A percentile compares a stretch with the other conserved stretches of the same genome.
phyloP scores from a whole-genome alignment of 805 yeast genomes.

The Zygosaccharomyces rouxii region DNA sequence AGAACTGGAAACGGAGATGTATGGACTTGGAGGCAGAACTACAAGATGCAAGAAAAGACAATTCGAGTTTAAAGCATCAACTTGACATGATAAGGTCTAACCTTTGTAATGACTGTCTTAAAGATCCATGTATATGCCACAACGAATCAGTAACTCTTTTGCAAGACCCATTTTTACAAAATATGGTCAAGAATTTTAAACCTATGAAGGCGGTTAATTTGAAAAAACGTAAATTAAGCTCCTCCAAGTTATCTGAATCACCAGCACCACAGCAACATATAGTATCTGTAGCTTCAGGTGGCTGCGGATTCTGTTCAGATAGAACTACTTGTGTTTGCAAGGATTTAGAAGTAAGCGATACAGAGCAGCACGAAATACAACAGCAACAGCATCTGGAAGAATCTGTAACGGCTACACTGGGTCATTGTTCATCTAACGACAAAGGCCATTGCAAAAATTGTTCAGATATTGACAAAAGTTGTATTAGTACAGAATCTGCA shows the following conservation, averaged over 20 bases:
- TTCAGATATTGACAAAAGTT: conserved; percentile 32
- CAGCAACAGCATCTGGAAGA: conserved; percentile 20
- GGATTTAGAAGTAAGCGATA: conserved; percentile 47
- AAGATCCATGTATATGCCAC: not conserved
- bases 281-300: not conserved
- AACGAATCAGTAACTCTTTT: conserved; percentile 42
- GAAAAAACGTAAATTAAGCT: conserved; percentile 9
- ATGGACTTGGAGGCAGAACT: conserved; percentile 15
- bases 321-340: conserved; percentile 90
- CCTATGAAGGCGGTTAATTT: conserved; percentile 60
- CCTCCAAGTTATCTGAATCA: conserved; percentile 1
- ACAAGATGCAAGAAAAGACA: conserved; percentile 6
- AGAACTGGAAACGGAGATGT: conserved; percentile 60
- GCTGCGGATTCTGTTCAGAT: conserved; percentile 90
- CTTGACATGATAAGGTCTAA: not conserved
- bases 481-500: conserved; percentile 22
- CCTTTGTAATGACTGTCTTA: not conserved
- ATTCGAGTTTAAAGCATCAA: conserved; percentile 6
- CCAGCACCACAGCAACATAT: conserved; percentile 6
- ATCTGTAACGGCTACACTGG: conserved; percentile 28
- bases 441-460: conserved; percentile 47
- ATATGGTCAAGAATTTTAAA: conserved; percentile 41
- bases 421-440: conserved; percentile 5
- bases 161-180: conserved; percentile 33
- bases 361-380: not conserved